Conservation (phyloP, 352 stramenopile genomes). For the Globisporangium nunn region DNA sequence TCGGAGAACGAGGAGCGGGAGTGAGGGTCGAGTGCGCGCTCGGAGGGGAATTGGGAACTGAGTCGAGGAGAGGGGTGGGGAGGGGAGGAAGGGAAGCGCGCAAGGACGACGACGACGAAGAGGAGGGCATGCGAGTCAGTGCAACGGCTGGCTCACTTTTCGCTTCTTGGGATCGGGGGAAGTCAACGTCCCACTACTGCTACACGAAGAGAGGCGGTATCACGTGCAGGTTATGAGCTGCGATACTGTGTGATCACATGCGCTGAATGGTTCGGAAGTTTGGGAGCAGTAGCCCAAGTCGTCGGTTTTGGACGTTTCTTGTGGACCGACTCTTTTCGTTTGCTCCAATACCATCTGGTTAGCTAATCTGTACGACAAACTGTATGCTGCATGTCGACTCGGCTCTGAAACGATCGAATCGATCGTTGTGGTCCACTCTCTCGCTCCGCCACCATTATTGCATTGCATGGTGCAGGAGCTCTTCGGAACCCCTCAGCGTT, state of each 20-base stretch:
- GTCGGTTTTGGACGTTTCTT: no score
- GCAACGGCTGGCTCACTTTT: background rate
- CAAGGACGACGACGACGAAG: no score
- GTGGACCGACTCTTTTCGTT: no score
- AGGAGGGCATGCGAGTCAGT: background rate
- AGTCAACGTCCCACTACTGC: background rate
- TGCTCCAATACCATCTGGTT: background rate
- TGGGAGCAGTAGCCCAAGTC: background rate
- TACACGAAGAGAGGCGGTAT: background rate
- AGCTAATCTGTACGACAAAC: background rate
- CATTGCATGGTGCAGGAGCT: background rate
- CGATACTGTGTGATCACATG: background rate
- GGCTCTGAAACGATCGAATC: no score
- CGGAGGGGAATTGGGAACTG: constrained; percentile 2
- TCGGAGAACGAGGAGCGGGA: background rate
- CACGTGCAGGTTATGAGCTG: background rate
- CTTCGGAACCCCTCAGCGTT: no score
- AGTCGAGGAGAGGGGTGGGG: background rate
- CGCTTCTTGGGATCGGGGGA: background rate
- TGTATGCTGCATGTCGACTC: background rate
- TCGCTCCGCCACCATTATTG: background rate
- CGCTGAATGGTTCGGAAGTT: background rate
- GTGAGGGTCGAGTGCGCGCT: background rate
- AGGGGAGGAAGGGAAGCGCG: background rate
- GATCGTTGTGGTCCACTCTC: no score